Evolutionary conservation across 768 basidiomycete species (phyloP).

Genomic region (Melanogaster broomeanus): DNA sequence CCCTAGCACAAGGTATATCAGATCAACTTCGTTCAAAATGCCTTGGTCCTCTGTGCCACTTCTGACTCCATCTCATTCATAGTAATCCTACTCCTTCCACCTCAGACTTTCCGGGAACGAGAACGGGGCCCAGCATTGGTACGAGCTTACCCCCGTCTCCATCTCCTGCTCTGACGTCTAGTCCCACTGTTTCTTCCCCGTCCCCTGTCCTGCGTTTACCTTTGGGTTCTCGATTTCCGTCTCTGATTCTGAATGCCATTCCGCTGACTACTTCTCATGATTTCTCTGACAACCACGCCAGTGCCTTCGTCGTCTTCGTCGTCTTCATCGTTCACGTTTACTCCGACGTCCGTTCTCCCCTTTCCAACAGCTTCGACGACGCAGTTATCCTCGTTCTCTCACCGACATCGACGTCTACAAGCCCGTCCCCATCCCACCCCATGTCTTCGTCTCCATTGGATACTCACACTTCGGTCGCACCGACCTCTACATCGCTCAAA

Average conservation of each 20-base stretch:
- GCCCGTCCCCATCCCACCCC: neutral
- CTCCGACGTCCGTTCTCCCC: neutral
- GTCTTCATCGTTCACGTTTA: slow-evolving; percentile 2
- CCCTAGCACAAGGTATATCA: slow-evolving; percentile 9
- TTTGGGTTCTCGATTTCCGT: neutral
- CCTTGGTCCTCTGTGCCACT: neutral
- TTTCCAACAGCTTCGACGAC: neutral
- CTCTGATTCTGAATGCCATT: neutral
- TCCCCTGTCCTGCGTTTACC: neutral
- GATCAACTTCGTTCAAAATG: neutral
- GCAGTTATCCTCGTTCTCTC: neutral
- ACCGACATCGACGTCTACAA: slow-evolving; percentile 1
- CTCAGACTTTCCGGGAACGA: neutral
- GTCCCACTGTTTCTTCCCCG: slow-evolving; percentile 14
- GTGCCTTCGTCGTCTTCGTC: neutral
- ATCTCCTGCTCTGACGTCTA: slow-evolving; percentile 9
- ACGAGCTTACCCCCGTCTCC: slow-evolving; percentile 10
- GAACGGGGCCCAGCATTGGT: slow-evolving; percentile 17
- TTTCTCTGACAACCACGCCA: neutral
- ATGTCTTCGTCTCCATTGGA: neutral
- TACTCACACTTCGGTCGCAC: neutral
- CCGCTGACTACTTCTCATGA: neutral
- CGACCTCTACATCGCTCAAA: neutral
- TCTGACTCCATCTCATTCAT: slow-evolving; percentile 4
- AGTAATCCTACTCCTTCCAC: neutral